Conservation (phyloP, 352 stramenopile genomes). For the Globisporangium barbulae region DNA sequence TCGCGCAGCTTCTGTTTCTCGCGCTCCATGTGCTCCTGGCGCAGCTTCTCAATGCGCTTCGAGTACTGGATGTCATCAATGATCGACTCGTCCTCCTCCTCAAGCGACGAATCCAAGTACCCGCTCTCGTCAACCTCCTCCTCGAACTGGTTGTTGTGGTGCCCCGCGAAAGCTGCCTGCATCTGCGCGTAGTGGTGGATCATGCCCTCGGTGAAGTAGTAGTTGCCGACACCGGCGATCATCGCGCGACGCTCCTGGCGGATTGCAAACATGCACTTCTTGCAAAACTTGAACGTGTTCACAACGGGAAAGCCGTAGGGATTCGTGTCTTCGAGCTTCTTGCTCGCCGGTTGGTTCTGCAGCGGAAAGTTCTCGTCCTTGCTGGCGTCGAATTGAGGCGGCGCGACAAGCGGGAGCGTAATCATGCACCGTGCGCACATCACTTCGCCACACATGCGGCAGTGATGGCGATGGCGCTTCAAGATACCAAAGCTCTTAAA, state of each 20-base stretch:
- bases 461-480: slow-evolving; percentile 57
- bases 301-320: slow-evolving; percentile 52
- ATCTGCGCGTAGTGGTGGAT: slow-evolving; percentile 44
- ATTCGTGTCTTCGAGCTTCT: slow-evolving; percentile 35
- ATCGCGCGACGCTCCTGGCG: slow-evolving; percentile 61
- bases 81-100: slow-evolving; percentile 33
- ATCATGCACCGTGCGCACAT: slow-evolving; percentile 70
- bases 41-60: slow-evolving; percentile 52
- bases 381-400: slow-evolving; percentile 16
- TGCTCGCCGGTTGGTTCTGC: slow-evolving; percentile 38
- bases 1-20: slow-evolving; percentile 49
- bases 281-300: slow-evolving; percentile 69
- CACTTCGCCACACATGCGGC: slow-evolving; percentile 74
- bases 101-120: slow-evolving; percentile 11
- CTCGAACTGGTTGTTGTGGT: slow-evolving; percentile 8
- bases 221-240: slow-evolving; percentile 39
- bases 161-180: slow-evolving; percentile 11
- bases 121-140: slow-evolving; percentile 21
- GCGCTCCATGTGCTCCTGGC: slow-evolving; percentile 59
- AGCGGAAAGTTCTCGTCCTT: slow-evolving; percentile 22
- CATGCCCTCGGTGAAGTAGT: slow-evolving; percentile 46
- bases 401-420: slow-evolving; percentile 56
- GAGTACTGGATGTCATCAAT: slow-evolving; percentile 49
- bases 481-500: slow-evolving; percentile 69
- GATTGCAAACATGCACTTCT: slow-evolving; percentile 49